Evolutionary conservation across 306 rosid genomes (phyloP).

Genomic region (Pyrus betulifolia): DNA sequence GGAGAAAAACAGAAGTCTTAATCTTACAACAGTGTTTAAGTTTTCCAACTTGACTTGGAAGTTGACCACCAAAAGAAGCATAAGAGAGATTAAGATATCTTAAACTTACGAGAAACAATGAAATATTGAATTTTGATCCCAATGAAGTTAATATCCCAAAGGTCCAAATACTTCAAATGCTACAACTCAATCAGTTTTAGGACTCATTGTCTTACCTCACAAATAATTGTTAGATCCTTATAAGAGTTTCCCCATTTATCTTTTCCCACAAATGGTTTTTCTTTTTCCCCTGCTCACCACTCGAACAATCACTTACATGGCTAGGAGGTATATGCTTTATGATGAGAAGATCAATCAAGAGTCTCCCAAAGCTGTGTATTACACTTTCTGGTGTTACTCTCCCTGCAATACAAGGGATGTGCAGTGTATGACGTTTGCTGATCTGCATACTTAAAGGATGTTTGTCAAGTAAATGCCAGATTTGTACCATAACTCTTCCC

Average conservation of each 20-base stretch:
- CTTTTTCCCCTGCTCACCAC: background rate
- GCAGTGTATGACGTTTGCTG: background rate
- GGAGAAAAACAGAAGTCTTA: background rate
- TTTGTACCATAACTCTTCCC: background rate
- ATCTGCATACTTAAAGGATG: background rate
- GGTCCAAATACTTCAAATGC: no score
- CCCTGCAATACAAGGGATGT: slow-evolving; percentile 32
- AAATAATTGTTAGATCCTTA: background rate
- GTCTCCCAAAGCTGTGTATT: slow-evolving; percentile 76
- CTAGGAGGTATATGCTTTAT: slow-evolving; percentile 77
- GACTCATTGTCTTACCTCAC: no score
- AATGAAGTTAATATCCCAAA: no score
- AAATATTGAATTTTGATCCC: no score
- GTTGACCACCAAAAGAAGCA: no score
- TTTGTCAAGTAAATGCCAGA: background rate
- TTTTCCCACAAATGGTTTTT: background rate
- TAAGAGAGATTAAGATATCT: no score
- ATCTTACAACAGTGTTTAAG: background rate
- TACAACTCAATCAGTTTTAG: no score
- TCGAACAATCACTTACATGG: slow-evolving; percentile 43
- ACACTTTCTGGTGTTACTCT: slow-evolving; percentile 82
- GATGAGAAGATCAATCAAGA: slow-evolving; percentile 75
- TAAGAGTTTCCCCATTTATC: background rate
- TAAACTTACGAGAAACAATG: no score
- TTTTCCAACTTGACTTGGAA: no score